phyloP scores from a whole-genome alignment of 1,139 yeast genomes.

The Yamadazyma mexicana region DNA sequence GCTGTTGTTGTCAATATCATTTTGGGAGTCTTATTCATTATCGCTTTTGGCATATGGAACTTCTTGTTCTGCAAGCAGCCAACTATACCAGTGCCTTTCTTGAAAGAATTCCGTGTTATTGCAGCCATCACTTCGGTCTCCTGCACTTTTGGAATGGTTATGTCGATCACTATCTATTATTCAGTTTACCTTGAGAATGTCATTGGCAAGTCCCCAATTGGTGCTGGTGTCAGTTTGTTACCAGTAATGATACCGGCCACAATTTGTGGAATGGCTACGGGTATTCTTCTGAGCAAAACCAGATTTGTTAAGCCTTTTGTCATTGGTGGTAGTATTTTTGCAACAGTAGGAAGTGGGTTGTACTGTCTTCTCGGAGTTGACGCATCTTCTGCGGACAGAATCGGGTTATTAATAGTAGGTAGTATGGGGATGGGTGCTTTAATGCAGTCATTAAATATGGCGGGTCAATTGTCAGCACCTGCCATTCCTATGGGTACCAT shows the following conservation, averaged over 20 bases:
- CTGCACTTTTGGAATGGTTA: constrained; percentile 20
- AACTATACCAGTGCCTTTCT: constrained; percentile 26
- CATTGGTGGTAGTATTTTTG: constrained; percentile 25
- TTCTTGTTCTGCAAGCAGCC: constrained; percentile 25
- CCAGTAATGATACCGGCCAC: constrained; percentile 38
- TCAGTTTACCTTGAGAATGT: constrained; percentile 41
- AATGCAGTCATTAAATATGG: constrained; percentile 30
- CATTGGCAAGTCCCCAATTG: constrained; percentile 29
- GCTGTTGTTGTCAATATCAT: constrained; percentile 47
- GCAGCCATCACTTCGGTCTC: constrained; percentile 21
- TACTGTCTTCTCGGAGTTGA: constrained; percentile 31
- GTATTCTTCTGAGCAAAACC: constrained; percentile 30
- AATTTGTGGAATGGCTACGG: constrained; percentile 27
- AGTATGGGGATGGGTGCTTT: constrained; percentile 33
- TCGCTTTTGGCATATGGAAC: constrained; percentile 26
- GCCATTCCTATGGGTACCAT: constrained; percentile 36
- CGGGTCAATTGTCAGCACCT: constrained; percentile 37
- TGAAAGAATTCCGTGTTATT: constrained; percentile 21
- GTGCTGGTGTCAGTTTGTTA: constrained; percentile 39
- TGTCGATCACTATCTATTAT: constrained; percentile 20
- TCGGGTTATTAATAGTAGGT: constrained; percentile 34
- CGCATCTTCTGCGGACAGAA: constrained; percentile 24
- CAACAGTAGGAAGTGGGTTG: constrained; percentile 36
- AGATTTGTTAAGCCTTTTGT: constrained; percentile 31
- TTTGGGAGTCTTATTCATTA: constrained; percentile 36